These are phyloP conservation scores for Cercophora samala DNA, from an alignment of 495 filamentous ascomycete species.

Conservation along the genomic window DNA sequence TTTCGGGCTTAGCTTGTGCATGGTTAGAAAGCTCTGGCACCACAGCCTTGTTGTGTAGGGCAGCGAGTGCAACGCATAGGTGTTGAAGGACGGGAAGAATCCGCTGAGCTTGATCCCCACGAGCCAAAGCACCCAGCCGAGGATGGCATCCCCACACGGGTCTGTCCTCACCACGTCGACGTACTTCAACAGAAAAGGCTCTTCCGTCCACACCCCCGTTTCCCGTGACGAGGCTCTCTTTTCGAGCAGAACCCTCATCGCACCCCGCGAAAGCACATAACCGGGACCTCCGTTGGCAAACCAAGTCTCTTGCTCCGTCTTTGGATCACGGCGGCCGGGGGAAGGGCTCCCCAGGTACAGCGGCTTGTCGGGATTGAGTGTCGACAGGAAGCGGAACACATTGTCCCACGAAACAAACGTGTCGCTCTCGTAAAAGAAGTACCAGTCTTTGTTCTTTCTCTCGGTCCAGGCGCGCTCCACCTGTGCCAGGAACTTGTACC, in stretches of 20 bases:
- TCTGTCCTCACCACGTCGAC: no score
- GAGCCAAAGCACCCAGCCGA: no score
- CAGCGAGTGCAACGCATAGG: no score
- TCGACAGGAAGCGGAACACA: slow-evolving; percentile 52
- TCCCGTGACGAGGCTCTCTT: no score
- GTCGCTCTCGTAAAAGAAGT: slow-evolving; percentile 62
- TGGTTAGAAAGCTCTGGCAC: no score
- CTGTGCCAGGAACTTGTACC: slow-evolving; percentile 69
- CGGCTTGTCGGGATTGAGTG: slow-evolving; percentile 24
- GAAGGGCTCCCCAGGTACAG: not conserved
- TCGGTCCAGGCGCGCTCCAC: slow-evolving; percentile 53
- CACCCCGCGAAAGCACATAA: slow-evolving; percentile 50
- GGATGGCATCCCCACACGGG: no score
- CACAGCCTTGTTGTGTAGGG: no score
- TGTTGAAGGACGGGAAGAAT: no score
- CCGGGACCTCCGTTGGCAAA: slow-evolving; percentile 57
- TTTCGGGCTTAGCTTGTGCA: no score
- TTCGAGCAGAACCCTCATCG: slow-evolving; percentile 40
- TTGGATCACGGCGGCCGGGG: not conserved
- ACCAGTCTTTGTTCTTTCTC: slow-evolving; percentile 57
- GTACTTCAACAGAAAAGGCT: no score
- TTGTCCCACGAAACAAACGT: slow-evolving; percentile 62
- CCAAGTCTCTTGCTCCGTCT: slow-evolving; percentile 9
- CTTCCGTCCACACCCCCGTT: no score
- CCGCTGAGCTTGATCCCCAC: no score